phyloP scores from a whole-genome alignment of 768 basidiomycete species.

The Leccinum truebloodii region DNA sequence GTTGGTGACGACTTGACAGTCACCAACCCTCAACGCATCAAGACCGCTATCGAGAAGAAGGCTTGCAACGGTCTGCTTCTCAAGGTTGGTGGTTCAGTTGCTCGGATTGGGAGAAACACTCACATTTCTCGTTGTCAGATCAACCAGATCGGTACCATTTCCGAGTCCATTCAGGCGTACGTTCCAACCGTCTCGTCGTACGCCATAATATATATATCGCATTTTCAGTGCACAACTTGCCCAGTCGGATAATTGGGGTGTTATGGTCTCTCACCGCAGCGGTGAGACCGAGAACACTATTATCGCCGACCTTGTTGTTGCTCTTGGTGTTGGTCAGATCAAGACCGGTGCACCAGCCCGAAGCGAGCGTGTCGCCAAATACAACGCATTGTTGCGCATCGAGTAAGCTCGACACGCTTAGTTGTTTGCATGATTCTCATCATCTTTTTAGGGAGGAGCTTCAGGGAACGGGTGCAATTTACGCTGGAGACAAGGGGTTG shows the following conservation, averaged over 20 bases:
- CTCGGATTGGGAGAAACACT: background rate
- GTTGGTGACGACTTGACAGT: constrained; percentile 98
- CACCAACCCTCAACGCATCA: constrained; percentile 96
- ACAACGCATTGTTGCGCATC: constrained; percentile 87
- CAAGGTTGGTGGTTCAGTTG: constrained; percentile 53
- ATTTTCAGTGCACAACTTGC: constrained; percentile 82
- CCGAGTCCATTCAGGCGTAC: constrained; percentile 97
- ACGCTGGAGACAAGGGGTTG: constrained; percentile 77
- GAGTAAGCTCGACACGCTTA: constrained; percentile 53
- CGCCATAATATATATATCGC: constrained; percentile 2
- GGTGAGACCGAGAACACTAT: constrained; percentile 98
- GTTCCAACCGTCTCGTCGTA: constrained; percentile 34
- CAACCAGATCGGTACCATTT: constrained; percentile 99
- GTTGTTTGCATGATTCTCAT: constrained; percentile 1
- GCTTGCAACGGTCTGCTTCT: constrained; percentile 98
- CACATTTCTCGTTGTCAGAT: constrained; percentile 44
- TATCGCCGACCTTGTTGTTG: constrained; percentile 95
- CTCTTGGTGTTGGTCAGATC: constrained; percentile 90
- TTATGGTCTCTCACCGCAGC: constrained; percentile 99
- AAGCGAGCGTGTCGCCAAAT: constrained; percentile 95
- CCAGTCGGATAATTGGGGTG: constrained; percentile 96
- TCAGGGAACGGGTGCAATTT: constrained; percentile 58
- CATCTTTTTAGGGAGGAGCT: constrained; percentile 67
- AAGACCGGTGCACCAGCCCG: constrained; percentile 98
- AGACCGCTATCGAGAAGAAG: constrained; percentile 99